Percentiles rank a stretch among this genome's conserved stretches.
Evolutionary conservation across 306 rosid genomes (phyloP).

Genomic region (Inga laurina): DNA sequence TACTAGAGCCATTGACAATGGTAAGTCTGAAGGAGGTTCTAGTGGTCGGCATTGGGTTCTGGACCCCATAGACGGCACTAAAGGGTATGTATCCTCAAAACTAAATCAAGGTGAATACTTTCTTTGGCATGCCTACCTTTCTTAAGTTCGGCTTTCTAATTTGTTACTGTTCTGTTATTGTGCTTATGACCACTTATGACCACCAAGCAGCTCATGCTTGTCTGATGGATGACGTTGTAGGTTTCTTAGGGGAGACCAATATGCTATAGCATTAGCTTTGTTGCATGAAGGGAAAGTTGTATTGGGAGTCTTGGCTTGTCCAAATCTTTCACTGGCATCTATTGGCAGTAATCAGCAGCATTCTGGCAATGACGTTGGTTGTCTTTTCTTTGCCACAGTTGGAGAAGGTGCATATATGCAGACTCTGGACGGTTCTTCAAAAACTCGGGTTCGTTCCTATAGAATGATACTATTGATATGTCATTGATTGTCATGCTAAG

Average conservation of each 20-base stretch:
- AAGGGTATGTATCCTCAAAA: constrained; percentile 62
- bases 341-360: constrained; percentile 48
- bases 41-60: constrained; percentile 91
- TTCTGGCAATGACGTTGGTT: constrained; percentile 60
- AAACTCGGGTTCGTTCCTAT: constrained; percentile 57
- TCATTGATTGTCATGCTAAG: constrained; percentile 28
- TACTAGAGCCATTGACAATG: constrained; percentile 77
- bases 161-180: background rate
- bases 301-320: constrained; percentile 91
- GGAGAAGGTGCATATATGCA: constrained; percentile 88
- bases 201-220: constrained; percentile 32
- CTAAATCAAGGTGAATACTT: background rate
- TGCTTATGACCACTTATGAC: constrained; percentile 5
- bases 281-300: constrained; percentile 87
- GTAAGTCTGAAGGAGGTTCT: constrained; percentile 91
- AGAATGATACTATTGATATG: constrained; percentile 13
- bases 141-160: background rate
- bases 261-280: constrained; percentile 88
- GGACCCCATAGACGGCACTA: constrained; percentile 97
- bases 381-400: constrained; percentile 83
- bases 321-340: constrained; percentile 78
- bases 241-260: constrained; percentile 92
- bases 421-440: constrained; percentile 67
- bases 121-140: constrained; percentile 14
- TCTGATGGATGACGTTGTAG: constrained; percentile 41